These are phyloP conservation scores for Aspergillus sergii DNA, from an alignment of 2,329 filamentous ascomycete species.

Conservation along the genomic window DNA sequence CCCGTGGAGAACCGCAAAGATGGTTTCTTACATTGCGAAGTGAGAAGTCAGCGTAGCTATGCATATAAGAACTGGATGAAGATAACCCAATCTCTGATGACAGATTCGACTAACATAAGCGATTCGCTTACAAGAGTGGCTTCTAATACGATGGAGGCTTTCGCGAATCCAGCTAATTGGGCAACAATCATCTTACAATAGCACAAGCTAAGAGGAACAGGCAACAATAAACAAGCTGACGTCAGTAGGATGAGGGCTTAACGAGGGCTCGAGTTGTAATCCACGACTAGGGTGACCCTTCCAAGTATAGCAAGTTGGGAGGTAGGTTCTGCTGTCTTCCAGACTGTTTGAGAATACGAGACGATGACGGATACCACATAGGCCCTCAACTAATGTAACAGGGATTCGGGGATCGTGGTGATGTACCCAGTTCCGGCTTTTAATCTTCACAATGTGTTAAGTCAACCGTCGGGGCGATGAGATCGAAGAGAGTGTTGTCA, in stretches of 20 bases:
- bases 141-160: not conserved
- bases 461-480: not conserved
- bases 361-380: too few relatives aligned
- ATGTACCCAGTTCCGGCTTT: too few relatives aligned
- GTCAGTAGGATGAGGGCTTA: not conserved
- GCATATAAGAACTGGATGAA: not conserved
- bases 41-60: not conserved
- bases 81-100: accelerated
- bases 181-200: not conserved
- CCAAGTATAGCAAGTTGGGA: not conserved
- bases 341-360: not conserved
- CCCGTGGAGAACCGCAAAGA: not conserved
- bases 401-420: not conserved
- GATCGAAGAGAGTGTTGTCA: not conserved
- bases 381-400: not conserved
- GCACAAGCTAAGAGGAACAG: not conserved
- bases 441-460: not conserved
- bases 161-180: not conserved
- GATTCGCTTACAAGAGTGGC: not conserved
- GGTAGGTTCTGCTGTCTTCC: not conserved
- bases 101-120: not conserved
- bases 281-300: not conserved
- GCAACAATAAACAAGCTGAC: not conserved
- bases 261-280: not conserved
- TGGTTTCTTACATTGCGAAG: not conserved